Base-by-base conservation (phyloP, 768 basidiomycete species). In the Leucocoprinus leucothites region DNA sequence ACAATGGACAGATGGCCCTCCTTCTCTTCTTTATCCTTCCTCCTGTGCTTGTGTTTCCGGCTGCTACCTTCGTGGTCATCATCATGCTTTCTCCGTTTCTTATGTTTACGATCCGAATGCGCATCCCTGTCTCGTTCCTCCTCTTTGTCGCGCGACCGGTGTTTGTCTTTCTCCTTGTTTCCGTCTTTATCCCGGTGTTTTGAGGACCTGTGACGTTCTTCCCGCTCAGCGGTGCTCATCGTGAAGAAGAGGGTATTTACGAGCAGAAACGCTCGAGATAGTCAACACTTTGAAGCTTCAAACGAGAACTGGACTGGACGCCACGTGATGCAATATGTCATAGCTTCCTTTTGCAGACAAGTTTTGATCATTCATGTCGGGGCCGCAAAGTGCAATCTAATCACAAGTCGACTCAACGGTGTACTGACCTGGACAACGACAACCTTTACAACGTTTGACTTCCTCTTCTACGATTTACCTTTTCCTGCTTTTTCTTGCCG, bases 61-160 rank as follows among this genome's bases (percentile, higher is more conserved):
- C 62, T 62, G 46, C 59, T 53, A 11, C 47, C 61, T 22, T 66
- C 65, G 21, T 69, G 64, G 7, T 75, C 71, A n/a, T 76, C 73
- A 8, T 76, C 75, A 40, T 78, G 73, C 49, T 74, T 80, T 61
- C 77, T 75, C 36, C 80, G 78, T 67, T 85, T 86, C 69, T 81
- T 82, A 64, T 72, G 70, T 59, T 75, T 78, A 56, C 69, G 73
- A 43, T 80, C 78, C 31, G 70, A 59, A 51, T 77, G 73, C 52
- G 68, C 72, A 59, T 76, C 64, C 48, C 60, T 63, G 13, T 60
- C 51, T 35, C 69, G 72, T 59, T 76, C 64, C 47, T 60, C 62
- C 6, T 60, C 53, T 26, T 46, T 58, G 47, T 48, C 44, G 21
- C 48, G 53, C 7, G 42, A 49, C 34, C 76, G 65, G 51, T 69